Evolutionary conservation across 331 rosid genomes (phyloP), one percentile per base, ranked within the genome.

Genomic region (Phaseolus coccineus): DNA sequence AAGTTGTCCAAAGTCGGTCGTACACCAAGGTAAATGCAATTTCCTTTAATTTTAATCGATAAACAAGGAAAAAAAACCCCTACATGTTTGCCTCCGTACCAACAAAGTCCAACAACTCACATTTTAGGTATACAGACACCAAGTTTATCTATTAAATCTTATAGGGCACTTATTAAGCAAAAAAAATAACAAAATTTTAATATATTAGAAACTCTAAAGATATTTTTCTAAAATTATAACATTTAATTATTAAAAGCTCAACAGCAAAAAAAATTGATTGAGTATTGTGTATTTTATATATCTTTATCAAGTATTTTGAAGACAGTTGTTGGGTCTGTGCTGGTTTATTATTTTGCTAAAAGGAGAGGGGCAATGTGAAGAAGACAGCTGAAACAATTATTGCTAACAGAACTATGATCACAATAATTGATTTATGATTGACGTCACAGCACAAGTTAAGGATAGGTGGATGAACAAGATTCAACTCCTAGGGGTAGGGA

Each of bases 71-170:
- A 57, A 25, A 25, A 10, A 37, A 35, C 13, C 52, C 73, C 3
- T 40, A 4, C 13, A 51, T 24, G 65, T 64, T 65, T 77, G 52
- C 50, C 19, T 35, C 53, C 55, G 55, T 37, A 77, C 81, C 55
- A 51, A 50, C 73, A 35, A 50, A 76, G 22, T 13, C 12, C 27
- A 27, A 27, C 79, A 12, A 30, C 59, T 15, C 30, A 19, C 39
- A 47, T 37, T 78, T 59, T n/a, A 59, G 24, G 65, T 35, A 19
- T 10, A 56, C 25, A 22, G 33, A 4, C 53, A 67, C 12, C 1
- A 39, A 40, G 3, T 39, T 40, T 66, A 39, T 16, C 15, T 14
- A 62, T 16, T 8, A 37, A 16, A 8, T 19, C 8, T 37, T 65
- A 16, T 37, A 64, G 19, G 14, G 4, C 31, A 65, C 51, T 35